Base-by-base conservation (phyloP, 176 grass and related monocot species). In the Triticum monococcum region DNA sequence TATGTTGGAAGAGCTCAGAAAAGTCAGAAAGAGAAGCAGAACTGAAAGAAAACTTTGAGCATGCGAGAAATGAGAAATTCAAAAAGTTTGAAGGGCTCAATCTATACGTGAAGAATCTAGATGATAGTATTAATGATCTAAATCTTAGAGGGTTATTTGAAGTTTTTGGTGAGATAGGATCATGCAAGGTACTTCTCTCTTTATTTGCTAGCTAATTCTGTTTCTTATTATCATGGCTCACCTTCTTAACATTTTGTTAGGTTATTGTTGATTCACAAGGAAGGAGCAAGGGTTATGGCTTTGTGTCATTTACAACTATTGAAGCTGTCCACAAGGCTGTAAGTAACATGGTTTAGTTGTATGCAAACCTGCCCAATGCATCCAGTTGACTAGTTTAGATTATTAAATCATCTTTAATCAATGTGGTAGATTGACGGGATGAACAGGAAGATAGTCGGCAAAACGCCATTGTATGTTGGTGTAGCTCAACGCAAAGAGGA, bases 41-140 rank as follows among this genome's bases (percentile, higher is more conserved):
- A 24, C 24, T 94, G 4, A 89, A 48, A 85, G 68, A 22, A 3
- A 91, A 81, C 30, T 89, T 63, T 68, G 63, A 70, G 26, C 26
- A 43, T 20, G 78, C 32, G 13, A 61, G 32, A 61, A 71, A 32
- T 35, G 72, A n/a, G 18, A 92, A 88, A 48, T 3, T 78, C 30
- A 78, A 90, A 10, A 88, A 56, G 12, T 38, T 74, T 84, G 87
- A 75, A 61, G 78, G 90, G n/a, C 45, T 82, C 23, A 90, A 89
- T 66, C 25, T 94, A 22, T 94, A 89, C 37, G 10, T 94, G 28
- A 94, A 94, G 28, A 94, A 90, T 79, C 26, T 92, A 31, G 87
- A 94, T 64, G 84, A 94, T 14, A 62, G 4, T 73, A 80, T 94
- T 38, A 56, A 79, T 25, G 84, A 92, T 57, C 77, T 26, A 4